Conservation (phyloP, 495 filamentous ascomycete genomes). For the Lasiosphaeriaceae sp. region DNA sequence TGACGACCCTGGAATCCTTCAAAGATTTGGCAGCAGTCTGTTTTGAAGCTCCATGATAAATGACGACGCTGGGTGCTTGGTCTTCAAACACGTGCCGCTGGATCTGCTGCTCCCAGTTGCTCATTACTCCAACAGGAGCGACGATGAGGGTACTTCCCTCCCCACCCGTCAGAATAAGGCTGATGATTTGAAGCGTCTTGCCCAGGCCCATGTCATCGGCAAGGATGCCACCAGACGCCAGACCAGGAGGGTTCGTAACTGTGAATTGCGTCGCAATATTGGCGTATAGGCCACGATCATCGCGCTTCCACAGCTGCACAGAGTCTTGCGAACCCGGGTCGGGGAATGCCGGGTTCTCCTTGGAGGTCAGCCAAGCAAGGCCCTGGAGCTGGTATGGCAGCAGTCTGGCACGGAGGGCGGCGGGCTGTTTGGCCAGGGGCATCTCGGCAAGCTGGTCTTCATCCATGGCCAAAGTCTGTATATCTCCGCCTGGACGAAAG, state of each 20-base stretch:
- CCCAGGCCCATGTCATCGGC: conserved; percentile 95
- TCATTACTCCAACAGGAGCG: conserved; percentile 83
- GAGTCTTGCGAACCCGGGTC: conserved; percentile 55
- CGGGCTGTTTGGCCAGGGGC: conserved; percentile 68
- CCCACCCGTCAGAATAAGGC: conserved; percentile 63
- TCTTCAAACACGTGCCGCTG: conserved; percentile 63
- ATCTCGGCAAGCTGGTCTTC: conserved; percentile 69
- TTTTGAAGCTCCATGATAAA: conserved; percentile 67
- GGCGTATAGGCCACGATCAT: conserved; percentile 49
- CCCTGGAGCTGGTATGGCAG: conserved; percentile 84
- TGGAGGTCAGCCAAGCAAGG: conserved; percentile 75
- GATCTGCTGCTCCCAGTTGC: conserved; percentile 86
- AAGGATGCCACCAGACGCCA: conserved; percentile 79
- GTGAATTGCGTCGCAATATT: conserved; percentile 79
- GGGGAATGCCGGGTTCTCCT: conserved; percentile 69
- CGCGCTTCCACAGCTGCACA: conserved; percentile 78
- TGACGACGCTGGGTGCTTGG: conserved; percentile 58
- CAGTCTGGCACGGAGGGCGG: conserved; percentile 57
- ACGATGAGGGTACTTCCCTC: conserved; percentile 71
- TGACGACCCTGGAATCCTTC: conserved; percentile 63
- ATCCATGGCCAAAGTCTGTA: conserved; percentile 64
- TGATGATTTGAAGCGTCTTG: conserved; percentile 87
- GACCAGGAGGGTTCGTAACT: conserved; percentile 47
- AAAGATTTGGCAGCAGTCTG: conserved; percentile 56
- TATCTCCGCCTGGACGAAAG: conserved; percentile 55